Conservation (phyloP, 257 asterid genomes). For the Solanum pimpinellifolium region DNA sequence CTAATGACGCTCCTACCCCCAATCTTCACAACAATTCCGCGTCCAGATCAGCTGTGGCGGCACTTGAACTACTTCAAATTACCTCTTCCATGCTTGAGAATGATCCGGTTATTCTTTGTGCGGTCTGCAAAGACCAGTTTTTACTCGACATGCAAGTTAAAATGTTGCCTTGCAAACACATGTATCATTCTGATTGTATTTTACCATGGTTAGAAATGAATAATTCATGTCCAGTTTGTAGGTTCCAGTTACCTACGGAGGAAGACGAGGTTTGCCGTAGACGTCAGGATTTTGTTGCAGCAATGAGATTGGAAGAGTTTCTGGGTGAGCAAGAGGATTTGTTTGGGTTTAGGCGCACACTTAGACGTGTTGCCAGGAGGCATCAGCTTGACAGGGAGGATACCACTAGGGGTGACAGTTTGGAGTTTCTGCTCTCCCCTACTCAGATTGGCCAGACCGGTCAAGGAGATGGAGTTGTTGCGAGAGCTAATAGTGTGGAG, state of each 20-base stretch:
- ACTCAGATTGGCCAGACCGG: slow-evolving; percentile 61
- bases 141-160: slow-evolving; percentile 29
- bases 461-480: slow-evolving; percentile 46
- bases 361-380: slow-evolving; percentile 45
- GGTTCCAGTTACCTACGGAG: slow-evolving; percentile 41
- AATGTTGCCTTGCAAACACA: slow-evolving; percentile 66
- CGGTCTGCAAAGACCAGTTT: slow-evolving; percentile 76
- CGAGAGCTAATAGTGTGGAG: slow-evolving; percentile 60
- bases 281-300: slow-evolving; percentile 24
- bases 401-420: slow-evolving; percentile 24
- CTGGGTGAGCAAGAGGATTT: slow-evolving; percentile 40
- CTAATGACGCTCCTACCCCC: slow-evolving; percentile 18
- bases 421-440: slow-evolving; percentile 48
- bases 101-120: slow-evolving; percentile 53
- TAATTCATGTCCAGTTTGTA: slow-evolving; percentile 82
- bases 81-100: slow-evolving; percentile 23
- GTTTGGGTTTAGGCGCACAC: slow-evolving; percentile 37
- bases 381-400: neutral
- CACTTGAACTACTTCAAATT: slow-evolving; percentile 33
- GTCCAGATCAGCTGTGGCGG: slow-evolving; percentile 45
- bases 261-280: slow-evolving; percentile 20
- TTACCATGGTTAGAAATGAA: slow-evolving; percentile 83
- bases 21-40: slow-evolving; percentile 36
- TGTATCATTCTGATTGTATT: slow-evolving; percentile 64
- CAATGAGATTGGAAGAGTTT: slow-evolving; percentile 48